A percentile compares a stretch with the other conserved stretches of the same genome.
phyloP scores from a whole-genome alignment of 176 grass and related monocot species.

The Oryza brachyantha region DNA sequence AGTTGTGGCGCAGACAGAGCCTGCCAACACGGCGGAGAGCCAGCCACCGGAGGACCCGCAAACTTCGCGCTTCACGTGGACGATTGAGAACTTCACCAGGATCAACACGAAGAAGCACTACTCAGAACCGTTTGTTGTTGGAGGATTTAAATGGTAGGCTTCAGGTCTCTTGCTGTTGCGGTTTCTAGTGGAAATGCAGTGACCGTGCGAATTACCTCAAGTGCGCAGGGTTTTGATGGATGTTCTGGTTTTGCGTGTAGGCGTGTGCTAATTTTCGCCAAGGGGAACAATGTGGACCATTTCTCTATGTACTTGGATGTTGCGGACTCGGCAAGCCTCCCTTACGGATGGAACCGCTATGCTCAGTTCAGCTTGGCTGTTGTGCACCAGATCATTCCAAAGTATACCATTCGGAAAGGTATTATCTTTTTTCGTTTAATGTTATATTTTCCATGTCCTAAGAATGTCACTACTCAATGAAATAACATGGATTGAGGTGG shows the following conservation, averaged over 20 bases:
- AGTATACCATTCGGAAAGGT: slow-evolving; percentile 89
- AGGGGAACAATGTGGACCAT: slow-evolving; percentile 96
- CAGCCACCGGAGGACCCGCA: slow-evolving; percentile 81
- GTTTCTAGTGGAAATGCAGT: background rate
- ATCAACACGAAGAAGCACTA: slow-evolving; percentile 91
- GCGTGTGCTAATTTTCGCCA: slow-evolving; percentile 91
- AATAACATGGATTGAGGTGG: slow-evolving; percentile 18
- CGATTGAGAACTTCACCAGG: slow-evolving; percentile 85
- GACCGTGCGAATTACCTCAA: background rate
- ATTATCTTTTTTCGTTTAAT: slow-evolving; percentile 11
- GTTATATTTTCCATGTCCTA: background rate
- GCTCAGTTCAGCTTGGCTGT: slow-evolving; percentile 91
- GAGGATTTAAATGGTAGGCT: slow-evolving; percentile 76
- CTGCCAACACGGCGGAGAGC: slow-evolving; percentile 59
- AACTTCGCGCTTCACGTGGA: slow-evolving; percentile 81
- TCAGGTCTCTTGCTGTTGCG: background rate
- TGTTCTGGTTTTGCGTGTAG: slow-evolving; percentile 23
- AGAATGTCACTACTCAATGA: background rate
- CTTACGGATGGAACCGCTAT: slow-evolving; percentile 84
- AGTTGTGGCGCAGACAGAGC: slow-evolving; percentile 73
- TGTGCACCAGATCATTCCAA: slow-evolving; percentile 80
- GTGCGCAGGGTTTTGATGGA: background rate
- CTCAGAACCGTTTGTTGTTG: slow-evolving; percentile 75
- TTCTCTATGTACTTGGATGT: slow-evolving; percentile 96
- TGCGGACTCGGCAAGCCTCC: slow-evolving; percentile 69